Conservation (phyloP, 106 monocot species). For the Apostasia ramifera region DNA sequence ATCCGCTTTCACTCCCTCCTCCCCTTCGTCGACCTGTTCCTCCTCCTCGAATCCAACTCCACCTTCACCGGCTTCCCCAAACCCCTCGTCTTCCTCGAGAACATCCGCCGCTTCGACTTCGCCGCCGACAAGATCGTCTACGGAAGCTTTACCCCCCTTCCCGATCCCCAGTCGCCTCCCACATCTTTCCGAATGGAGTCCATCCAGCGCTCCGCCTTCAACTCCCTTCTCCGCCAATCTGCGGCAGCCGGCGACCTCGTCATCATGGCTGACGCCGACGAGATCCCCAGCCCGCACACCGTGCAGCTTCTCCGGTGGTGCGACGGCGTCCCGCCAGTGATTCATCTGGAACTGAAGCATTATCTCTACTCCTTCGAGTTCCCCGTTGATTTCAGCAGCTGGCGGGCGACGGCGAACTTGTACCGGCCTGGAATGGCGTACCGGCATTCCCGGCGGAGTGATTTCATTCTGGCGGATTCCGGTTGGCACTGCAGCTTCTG, state of each 20-base stretch:
- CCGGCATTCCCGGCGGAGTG: constrained; percentile 58
- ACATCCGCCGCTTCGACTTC: constrained; percentile 37
- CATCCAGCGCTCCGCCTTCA: constrained; percentile 32
- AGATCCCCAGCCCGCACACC: constrained; percentile 76
- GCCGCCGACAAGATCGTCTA: constrained; percentile 32
- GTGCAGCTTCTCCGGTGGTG: constrained; percentile 71
- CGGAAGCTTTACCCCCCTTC: constrained; percentile 21
- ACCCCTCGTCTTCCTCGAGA: constrained; percentile 45
- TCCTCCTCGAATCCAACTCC: constrained; percentile 74
- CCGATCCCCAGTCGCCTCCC: neutral
- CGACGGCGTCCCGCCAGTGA: constrained; percentile 60
- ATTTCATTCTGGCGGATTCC: constrained; percentile 65
- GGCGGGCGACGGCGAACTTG: constrained; percentile 66
- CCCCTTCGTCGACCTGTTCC: constrained; percentile 56
- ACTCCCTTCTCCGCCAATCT: constrained; percentile 47
- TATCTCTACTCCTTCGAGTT: constrained; percentile 96
- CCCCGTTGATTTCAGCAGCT: constrained; percentile 64
- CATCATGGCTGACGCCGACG: constrained; percentile 86
- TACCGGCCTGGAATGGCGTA: constrained; percentile 36
- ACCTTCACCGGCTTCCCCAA: constrained; percentile 82
- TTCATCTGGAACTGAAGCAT: constrained; percentile 71
- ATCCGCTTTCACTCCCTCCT: constrained; percentile 70
- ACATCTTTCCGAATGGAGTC: constrained; percentile 56
- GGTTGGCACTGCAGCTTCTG: constrained; percentile 99
- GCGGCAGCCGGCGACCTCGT: constrained; percentile 59